Percentiles rank a stretch among this genome's conserved stretches.
Conservation (phyloP, 805 yeast species). For the Candida glaebosa region DNA sequence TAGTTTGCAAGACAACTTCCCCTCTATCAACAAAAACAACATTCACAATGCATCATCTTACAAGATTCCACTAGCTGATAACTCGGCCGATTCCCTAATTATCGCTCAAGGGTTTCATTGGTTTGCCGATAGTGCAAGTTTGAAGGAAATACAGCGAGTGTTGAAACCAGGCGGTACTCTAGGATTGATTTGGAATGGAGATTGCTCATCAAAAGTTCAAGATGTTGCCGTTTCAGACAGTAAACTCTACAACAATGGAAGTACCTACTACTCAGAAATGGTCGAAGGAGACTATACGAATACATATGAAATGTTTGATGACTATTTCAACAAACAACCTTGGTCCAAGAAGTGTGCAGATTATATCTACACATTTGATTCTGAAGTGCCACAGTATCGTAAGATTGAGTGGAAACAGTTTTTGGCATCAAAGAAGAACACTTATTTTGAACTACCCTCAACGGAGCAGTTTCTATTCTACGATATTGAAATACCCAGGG, state of each 20-base stretch:
- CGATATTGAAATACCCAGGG: constrained; percentile 26
- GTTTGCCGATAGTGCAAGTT: constrained; percentile 51
- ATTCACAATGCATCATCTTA: constrained; percentile 41
- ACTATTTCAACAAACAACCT: constrained; percentile 17
- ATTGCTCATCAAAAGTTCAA: constrained; percentile 20
- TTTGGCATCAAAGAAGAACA: constrained; percentile 22
- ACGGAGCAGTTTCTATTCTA: constrained; percentile 30
- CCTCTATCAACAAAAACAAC: constrained; percentile 26
- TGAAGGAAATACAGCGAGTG: constrained; percentile 49
- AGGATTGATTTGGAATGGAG: constrained; percentile 61
- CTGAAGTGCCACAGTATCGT: constrained; percentile 55
- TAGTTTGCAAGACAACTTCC: constrained; percentile 45
- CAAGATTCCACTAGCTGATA: constrained; percentile 42
- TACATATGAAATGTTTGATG: constrained; percentile 9
- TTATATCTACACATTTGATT: constrained; percentile 33
- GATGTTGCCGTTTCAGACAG: constrained; percentile 1
- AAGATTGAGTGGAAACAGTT: constrained; percentile 44
- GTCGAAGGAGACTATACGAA: constrained; percentile 2
- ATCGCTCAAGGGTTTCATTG: constrained; percentile 66
- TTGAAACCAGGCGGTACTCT: constrained; percentile 46
- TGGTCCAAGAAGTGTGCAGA: constrained; percentile 39
- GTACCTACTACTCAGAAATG: constrained; percentile 6
- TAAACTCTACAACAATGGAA: constrained; percentile 7
- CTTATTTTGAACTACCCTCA: constrained; percentile 30
- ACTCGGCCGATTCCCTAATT: constrained; percentile 46